Conservation (phyloP, 306 rosid genomes). For the Quercus mongolica region DNA sequence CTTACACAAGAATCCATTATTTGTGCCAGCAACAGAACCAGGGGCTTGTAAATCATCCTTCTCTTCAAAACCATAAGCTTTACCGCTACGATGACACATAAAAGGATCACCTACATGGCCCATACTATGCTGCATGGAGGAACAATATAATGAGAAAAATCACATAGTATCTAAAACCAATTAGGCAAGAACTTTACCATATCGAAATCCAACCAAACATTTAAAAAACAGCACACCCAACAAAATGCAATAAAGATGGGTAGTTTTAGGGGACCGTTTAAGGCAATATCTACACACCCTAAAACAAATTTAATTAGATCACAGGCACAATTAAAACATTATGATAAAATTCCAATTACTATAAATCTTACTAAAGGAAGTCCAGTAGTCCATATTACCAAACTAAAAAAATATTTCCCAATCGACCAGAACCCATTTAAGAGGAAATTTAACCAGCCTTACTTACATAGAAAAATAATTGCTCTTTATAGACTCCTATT, state of each 20-base stretch:
- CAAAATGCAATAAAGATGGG: not conserved
- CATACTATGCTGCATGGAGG: conserved; percentile 49
- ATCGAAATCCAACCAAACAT: conserved; percentile 1
- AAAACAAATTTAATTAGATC: conserved; percentile 6
- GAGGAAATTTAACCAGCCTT: not conserved
- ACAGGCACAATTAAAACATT: conserved; percentile 12
- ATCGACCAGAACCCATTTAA: not conserved
- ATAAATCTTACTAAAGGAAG: conserved; percentile 5
- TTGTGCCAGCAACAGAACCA: conserved; percentile 39
- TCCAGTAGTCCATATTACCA: not conserved
- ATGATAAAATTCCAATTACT: not conserved
- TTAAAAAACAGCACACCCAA: conserved; percentile 3
- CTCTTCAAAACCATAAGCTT: conserved; percentile 49
- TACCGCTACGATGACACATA: conserved; percentile 36
- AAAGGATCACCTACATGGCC: conserved; percentile 45
- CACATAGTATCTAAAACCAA: conserved; percentile 2
- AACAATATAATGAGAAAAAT: conserved; percentile 19
- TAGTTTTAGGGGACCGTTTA: conserved; percentile 5
- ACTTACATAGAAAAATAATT: no score
- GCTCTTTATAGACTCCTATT: no score
- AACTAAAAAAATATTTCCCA: not conserved
- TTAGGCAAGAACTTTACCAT: not conserved
- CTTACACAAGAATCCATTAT: conserved; percentile 62
- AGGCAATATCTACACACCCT: conserved; percentile 1
- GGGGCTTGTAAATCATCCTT: conserved; percentile 63